phyloP scores from a whole-genome alignment of 345 rosid genomes.

The Physaria fendleri region DNA sequence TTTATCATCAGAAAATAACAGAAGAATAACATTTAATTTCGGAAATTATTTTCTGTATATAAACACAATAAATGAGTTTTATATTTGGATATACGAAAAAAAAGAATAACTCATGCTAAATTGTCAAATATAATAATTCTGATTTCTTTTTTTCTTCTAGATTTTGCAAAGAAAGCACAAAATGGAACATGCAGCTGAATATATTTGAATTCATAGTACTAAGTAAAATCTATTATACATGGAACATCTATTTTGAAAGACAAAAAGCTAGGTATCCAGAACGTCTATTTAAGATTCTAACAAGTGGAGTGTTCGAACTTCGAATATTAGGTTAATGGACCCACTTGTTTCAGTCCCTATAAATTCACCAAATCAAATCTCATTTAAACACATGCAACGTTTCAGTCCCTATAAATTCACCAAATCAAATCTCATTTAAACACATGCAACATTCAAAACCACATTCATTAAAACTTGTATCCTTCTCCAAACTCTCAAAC shows the following conservation, averaged over 20 bases:
- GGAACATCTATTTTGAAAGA: conserved; percentile 21
- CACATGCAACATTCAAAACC: no score
- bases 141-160: no score
- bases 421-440: no score
- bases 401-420: no score
- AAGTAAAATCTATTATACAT: not conserved
- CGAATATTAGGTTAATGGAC: conserved; percentile 29
- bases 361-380: conserved; percentile 15
- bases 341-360: conserved; percentile 24
- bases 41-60: not conserved
- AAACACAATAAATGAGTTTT: not conserved
- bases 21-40: not conserved
- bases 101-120: not conserved
- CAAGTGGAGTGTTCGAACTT: conserved; percentile 23
- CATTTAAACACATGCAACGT: conserved; percentile 25
- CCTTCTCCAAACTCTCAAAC: not conserved
- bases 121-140: no score
- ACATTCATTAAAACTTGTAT: conserved; percentile 9
- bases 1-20: no score
- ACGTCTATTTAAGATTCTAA: conserved; percentile 7
- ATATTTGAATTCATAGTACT: not conserved
- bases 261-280: conserved; percentile 8
- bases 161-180: not conserved
- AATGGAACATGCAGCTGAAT: not conserved
- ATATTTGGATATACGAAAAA: not conserved